Evolutionary conservation across 73 alveolate species (phyloP), one percentile per base, ranked within the genome.

Genomic region (Effrenium voratum): DNA sequence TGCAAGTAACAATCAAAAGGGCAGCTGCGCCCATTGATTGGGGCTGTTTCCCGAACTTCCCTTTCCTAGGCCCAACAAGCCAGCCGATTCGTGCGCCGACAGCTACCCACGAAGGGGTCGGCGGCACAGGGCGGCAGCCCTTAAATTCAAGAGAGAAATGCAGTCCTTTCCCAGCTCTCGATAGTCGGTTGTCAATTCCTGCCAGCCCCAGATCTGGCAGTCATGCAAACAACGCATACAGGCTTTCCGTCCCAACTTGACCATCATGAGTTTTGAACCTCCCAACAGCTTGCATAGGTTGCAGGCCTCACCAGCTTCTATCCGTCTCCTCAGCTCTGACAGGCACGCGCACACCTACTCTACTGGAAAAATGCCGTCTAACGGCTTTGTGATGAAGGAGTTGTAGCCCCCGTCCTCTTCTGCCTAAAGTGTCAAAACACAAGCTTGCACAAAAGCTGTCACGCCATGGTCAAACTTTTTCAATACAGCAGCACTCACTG

Each of bases 111-210:
- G 26, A 8, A 52, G 63, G 19, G 19, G 63, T 12, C 8, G 19
- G 19, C 19, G 26, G 19, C 26, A 52, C 8, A 52, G 3, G 24
- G 3, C 2, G 3, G 32, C 45, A 24, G 30, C 8, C 0, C 30
- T 3, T 22, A 44, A 0, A 46, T 1, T 30, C 28, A 32, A 1
- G 5, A 15, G 30, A 8, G n/a, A 5, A 5, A 8, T 10, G 36
- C 93, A 26, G 45, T 55, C 96, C 96, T 90, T 38, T 43, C 96
- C 96, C 6, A 90, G 87, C 75, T 90, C 96, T 40, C 96, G 85
- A 57, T 90, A 90, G 44, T 90, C 96, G 22, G 96, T 90, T 15
- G 96, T 90, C 50, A 90, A 87, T 87, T 90, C 96, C 96, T 90
- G 46, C 59, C 19, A 41, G 4, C 26, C 8, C 52, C 30, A 34